phyloP scores from a whole-genome alignment of 768 basidiomycete genomes.

The Naganishia vishniacii region DNA sequence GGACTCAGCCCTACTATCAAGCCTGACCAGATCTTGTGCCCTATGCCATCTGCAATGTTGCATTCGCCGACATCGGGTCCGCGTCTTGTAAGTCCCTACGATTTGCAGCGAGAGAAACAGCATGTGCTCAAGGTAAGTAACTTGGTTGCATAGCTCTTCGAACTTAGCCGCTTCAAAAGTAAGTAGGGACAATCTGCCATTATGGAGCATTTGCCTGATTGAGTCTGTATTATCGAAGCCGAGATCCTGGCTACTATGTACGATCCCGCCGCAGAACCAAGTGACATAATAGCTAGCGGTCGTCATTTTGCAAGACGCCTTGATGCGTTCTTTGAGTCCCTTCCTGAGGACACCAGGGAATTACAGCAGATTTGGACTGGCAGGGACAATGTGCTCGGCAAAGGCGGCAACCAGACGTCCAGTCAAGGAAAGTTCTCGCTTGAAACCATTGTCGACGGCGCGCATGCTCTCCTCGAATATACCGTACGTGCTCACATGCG shows the following conservation, averaged over 20 bases:
- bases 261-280: not conserved
- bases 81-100: not conserved
- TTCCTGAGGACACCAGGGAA: not conserved
- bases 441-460: not conserved
- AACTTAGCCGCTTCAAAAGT: constrained; percentile 5
- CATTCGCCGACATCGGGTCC: not conserved
- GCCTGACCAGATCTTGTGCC: not conserved
- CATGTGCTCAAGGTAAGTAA: not conserved
- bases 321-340: not conserved
- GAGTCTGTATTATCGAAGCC: not conserved
- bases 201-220: not conserved
- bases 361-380: constrained; percentile 8
- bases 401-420: not conserved
- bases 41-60: not conserved
- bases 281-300: not conserved
- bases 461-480: constrained; percentile 1
- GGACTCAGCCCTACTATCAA: not conserved
- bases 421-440: not conserved
- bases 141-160: not conserved
- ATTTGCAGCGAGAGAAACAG: too few species aligned
- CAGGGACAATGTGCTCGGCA: not conserved
- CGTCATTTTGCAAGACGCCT: not conserved
- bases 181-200: not conserved
- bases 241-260: not conserved
- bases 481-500: not conserved